phyloP scores from a whole-genome alignment of 2,329 filamentous ascomycete genomes.

The Ophiocordyceps camponoti-rufipedis region DNA sequence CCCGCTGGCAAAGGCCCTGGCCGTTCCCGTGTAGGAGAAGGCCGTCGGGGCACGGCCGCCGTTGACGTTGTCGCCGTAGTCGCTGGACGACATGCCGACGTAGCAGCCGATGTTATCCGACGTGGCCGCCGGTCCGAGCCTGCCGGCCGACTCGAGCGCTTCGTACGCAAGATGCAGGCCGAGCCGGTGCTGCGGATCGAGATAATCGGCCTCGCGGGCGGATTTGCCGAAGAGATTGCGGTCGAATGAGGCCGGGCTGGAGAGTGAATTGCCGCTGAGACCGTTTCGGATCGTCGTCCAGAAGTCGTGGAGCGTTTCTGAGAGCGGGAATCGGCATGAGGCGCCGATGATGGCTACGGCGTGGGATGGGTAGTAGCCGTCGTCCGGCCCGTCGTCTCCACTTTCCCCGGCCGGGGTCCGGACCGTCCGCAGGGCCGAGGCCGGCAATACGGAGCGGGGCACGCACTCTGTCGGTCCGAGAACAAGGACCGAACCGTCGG shows the following conservation, averaged over 20 bases:
- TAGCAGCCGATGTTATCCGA: constrained; percentile 8
- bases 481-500: neutral
- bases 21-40: constrained; percentile 8
- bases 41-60: constrained; percentile 9
- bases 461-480: neutral
- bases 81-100: constrained; percentile 7
- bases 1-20: constrained; percentile 1
- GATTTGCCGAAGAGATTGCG: constrained; percentile 11
- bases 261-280: constrained; percentile 1
- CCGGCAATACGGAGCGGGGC: neutral
- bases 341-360: constrained; percentile 1
- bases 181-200: constrained; percentile 16
- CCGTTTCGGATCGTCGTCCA: constrained; percentile 3
- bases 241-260: constrained; percentile 7
- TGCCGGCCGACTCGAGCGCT: constrained; percentile 7
- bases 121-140: constrained; percentile 1
- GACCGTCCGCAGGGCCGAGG: neutral
- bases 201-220: constrained; percentile 9
- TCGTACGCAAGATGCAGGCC: constrained; percentile 18
- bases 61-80: constrained; percentile 9
- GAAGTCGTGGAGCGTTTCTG: constrained; percentile 3
- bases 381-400: neutral
- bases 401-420: neutral
- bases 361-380: neutral
- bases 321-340: neutral